Conservation (phyloP, 1,284 basidiomycete species). For the Cryptococcus sp. region DNA sequence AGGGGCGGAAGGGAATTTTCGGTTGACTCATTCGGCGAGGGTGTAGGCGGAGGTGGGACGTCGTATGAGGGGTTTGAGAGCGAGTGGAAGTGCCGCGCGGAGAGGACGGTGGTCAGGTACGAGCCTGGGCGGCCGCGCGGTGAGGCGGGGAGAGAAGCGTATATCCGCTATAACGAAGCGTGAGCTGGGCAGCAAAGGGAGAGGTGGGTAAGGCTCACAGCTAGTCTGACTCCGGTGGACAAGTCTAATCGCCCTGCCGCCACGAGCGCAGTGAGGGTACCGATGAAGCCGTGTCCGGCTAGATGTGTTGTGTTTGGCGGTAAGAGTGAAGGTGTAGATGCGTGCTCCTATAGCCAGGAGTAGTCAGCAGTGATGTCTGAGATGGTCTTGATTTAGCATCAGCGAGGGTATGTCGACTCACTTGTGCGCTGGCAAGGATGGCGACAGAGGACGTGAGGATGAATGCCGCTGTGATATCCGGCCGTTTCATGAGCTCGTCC, state of each 20-base stretch:
- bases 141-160: conserved; percentile 38
- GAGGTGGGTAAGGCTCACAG: conserved; percentile 24
- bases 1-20: neutral
- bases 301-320: conserved; percentile 46
- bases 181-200: neutral
- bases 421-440: conserved; percentile 49
- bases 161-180: conserved; percentile 34
- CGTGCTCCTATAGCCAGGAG: conserved; percentile 29
- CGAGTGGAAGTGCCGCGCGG: conserved; percentile 48
- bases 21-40: conserved; percentile 1
- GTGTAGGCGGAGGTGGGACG: conserved; percentile 21
- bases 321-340: conserved; percentile 33
- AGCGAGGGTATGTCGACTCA: conserved; percentile 14
- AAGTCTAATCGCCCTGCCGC: conserved; percentile 48
- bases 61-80: conserved; percentile 41
- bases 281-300: conserved; percentile 52
- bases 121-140: conserved; percentile 24
- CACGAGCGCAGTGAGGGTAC: conserved; percentile 49
- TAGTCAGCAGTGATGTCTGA: neutral
- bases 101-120: conserved; percentile 47
- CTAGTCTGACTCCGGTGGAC: conserved; percentile 45
- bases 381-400: neutral
- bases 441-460: conserved; percentile 51
- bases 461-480: conserved; percentile 51
- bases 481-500: conserved; percentile 50